Conservation (phyloP, 148 eudicot species). For the Drosera capensis region DNA sequence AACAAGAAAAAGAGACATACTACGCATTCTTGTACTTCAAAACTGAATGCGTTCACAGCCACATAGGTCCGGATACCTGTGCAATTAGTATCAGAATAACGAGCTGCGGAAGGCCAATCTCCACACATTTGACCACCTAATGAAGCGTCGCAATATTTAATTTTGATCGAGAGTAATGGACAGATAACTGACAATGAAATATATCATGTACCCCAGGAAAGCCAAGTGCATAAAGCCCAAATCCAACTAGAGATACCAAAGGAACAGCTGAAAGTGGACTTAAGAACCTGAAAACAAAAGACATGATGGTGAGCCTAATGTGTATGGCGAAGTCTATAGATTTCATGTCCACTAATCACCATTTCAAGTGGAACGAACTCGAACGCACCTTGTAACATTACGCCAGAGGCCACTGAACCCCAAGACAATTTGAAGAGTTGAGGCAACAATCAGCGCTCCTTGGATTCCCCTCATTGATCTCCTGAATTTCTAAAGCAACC, state of each 20-base stretch:
- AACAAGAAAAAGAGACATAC: too few relatives aligned
- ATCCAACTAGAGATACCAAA: slow-evolving; percentile 81
- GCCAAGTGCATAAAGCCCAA: slow-evolving; percentile 92
- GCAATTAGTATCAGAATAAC: slow-evolving; percentile 61
- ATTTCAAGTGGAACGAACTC: neutral
- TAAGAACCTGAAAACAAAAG: slow-evolving; percentile 55
- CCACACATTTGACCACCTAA: slow-evolving; percentile 93
- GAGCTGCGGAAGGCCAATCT: slow-evolving; percentile 89
- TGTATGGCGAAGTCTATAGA: too few relatives aligned
- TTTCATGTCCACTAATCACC: too few relatives aligned
- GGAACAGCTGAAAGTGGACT: slow-evolving; percentile 96
- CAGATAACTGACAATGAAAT: too few relatives aligned
- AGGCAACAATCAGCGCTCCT: slow-evolving; percentile 93
- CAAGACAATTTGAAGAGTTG: slow-evolving; percentile 81
- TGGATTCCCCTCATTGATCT: slow-evolving; percentile 75
- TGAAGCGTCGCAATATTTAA: slow-evolving; percentile 11
- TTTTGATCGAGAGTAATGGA: slow-evolving; percentile 9
- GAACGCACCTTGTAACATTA: slow-evolving; percentile 58
- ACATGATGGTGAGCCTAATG: too few relatives aligned
- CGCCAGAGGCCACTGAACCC: slow-evolving; percentile 99
- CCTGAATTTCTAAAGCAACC: slow-evolving; percentile 62
- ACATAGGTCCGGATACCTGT: slow-evolving; percentile 37
- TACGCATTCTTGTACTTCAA: too few relatives aligned
- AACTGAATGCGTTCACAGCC: too few relatives aligned
- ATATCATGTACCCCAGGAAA: slow-evolving; percentile 98